These are phyloP conservation scores for Xerophyta viscosa DNA, from an alignment of 106 monocot genomes.

Conservation along the genomic window DNA sequence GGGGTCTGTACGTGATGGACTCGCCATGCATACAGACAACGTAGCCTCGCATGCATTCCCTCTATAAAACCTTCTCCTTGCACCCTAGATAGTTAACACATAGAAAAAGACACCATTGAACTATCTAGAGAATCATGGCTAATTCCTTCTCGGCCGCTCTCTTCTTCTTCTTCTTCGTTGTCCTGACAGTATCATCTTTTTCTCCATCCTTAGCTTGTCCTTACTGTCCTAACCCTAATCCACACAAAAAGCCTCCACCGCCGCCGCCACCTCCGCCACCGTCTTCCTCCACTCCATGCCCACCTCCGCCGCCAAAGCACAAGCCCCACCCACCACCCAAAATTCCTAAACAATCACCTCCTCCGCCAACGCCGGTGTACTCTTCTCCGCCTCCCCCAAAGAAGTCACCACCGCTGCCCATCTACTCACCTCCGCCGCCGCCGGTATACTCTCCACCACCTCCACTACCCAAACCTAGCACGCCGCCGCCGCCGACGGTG, in stretches of 20 bases:
- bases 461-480: not conserved
- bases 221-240: conserved; percentile 4
- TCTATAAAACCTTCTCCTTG: too few species aligned
- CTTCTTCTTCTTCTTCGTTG: not conserved
- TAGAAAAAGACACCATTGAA: too few species aligned
- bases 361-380: not conserved
- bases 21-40: too few species aligned
- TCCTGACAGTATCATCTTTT: not conserved
- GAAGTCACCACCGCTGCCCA: not conserved
- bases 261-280: conserved; percentile 1
- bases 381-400: conserved; percentile 1
- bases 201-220: conserved; percentile 10
- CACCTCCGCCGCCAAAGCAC: not conserved
- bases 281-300: not conserved
- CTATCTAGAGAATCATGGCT: too few species aligned
- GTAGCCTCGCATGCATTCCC: too few species aligned
- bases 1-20: too few species aligned
- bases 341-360: not conserved
- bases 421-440: not conserved
- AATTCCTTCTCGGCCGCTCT: not conserved
- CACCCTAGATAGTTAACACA: too few species aligned
- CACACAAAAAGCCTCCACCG: not conserved
- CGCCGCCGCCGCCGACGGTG: not conserved
- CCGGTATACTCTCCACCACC: conserved; percentile 4
- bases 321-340: not conserved